Base-by-base conservation (phyloP, 192 early-diverging fungal species). In the Coemansia sp. region DNA sequence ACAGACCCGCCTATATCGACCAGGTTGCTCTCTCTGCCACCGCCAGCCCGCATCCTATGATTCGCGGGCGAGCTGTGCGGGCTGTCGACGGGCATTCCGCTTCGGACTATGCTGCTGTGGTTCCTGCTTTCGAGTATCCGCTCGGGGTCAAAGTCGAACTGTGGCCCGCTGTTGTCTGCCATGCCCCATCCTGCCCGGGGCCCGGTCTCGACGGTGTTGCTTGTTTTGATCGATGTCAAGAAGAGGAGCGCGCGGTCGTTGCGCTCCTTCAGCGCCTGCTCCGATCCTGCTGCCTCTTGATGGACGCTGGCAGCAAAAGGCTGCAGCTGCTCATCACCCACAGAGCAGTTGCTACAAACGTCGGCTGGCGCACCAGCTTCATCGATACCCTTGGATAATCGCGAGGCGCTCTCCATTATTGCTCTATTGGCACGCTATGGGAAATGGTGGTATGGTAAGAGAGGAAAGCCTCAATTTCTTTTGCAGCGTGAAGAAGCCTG, bases 161-260 rank as follows among this genome's bases (percentile, higher is more conserved):
- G 57, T 0, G 13, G 3, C 3, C 41, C 37, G 18, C 20, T 36
- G 29, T 36, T 38, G 41, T 40, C 24, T 14, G 19, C 22, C 7
- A 48, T 20, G 18, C 24, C 10, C 6, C 28, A 29, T 11, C 43
- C 14, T 28, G 34, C 22, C n/a, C 22, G 34, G 9, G 17, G 33
- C 17, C 38, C 53, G 14, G 48, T 24, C n/a, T 53, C 61, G 10
- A 41, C 38, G 10, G 53, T 37, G 22, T 60, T 64, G 61, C 68
- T 72, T 17, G 68, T 55, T 14, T 29, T 43, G 26, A 72, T 72
- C 2, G 69, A 72, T 9, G 32, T 35, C 28, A 72, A 40, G 42
- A 72, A 72, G 14, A 32, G 43, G 26, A 57, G 36, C 6, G 69
- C 69, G 5, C 62, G 57, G n/a, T 61, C 49, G 41, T 64, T 72